A percentile compares a stretch with the other conserved stretches of the same genome.
phyloP scores from a whole-genome alignment of 441 rosid genomes.

The Arabidopsis lyrata region DNA sequence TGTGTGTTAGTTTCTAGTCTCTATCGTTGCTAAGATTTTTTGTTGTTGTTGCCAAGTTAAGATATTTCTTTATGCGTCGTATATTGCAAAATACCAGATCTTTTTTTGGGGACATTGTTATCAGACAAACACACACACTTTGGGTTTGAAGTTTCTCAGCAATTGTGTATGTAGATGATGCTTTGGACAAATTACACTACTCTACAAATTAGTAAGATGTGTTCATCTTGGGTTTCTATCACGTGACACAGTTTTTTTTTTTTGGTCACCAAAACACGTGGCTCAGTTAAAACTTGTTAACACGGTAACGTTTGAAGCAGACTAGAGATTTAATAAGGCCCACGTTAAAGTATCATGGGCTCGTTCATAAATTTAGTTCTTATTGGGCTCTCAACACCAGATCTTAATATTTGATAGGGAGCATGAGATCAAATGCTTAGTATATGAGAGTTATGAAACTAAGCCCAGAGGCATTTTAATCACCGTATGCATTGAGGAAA shows the following conservation, averaged over 20 bases:
- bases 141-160: background rate
- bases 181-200: background rate
- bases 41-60: too few species aligned
- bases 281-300: background rate
- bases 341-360: conserved; percentile 13
- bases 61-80: conserved; percentile 21
- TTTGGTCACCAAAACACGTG: too few species aligned
- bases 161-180: background rate
- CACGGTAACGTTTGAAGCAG: background rate
- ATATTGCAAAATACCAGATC: background rate
- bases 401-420: background rate
- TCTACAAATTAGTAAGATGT: background rate
- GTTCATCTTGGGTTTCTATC: background rate
- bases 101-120: background rate
- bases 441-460: background rate
- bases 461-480: background rate
- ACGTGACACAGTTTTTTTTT: too few species aligned
- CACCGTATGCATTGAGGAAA: too few species aligned
- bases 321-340: background rate
- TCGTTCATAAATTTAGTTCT: background rate
- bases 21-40: background rate
- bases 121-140: background rate
- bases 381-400: conserved; percentile 4
- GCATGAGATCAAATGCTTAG: background rate
- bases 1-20: conserved; percentile 4